A percentile compares a stretch with the other conserved stretches of the same genome.
These are phyloP conservation scores for Nakazawaea peltata DNA, from an alignment of 805 yeast species.

Conservation along the genomic window DNA sequence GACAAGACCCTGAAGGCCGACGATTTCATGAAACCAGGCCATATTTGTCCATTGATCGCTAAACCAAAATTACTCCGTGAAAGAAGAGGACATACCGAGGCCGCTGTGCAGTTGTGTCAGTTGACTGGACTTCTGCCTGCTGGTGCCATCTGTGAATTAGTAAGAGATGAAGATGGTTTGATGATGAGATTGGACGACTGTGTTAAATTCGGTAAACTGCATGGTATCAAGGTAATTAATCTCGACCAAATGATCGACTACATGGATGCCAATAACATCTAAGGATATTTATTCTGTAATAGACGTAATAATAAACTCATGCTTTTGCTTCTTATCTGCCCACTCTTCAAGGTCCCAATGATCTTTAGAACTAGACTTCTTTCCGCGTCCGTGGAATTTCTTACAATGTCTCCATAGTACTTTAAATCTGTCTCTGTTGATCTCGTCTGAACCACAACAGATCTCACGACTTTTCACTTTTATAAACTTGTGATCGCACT, in stretches of 20 bases:
- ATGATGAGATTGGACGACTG: constrained; percentile 95
- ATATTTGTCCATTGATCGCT: constrained; percentile 87
- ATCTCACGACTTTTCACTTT: neutral
- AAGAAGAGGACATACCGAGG: constrained; percentile 97
- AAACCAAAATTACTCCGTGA: constrained; percentile 70
- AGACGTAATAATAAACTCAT: neutral
- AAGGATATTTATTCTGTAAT: neutral
- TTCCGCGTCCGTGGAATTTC: constrained; percentile 5
- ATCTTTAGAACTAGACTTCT: neutral
- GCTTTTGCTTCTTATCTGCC: neutral
- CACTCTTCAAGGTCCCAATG: neutral
- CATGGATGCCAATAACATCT: constrained; percentile 22
- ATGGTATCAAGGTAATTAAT: constrained; percentile 62
- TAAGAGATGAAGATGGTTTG: constrained; percentile 84
- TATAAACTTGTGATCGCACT: constrained; percentile 2
- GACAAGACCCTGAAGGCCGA: constrained; percentile 42
- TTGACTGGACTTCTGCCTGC: constrained; percentile 78
- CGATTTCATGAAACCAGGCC: constrained; percentile 90
- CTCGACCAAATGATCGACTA: constrained; percentile 66
- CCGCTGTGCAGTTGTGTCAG: constrained; percentile 80
- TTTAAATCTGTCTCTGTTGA: constrained; percentile 1
- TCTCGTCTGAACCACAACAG: neutral
- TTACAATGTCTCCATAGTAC: constrained; percentile 9
- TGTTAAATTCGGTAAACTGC: constrained; percentile 52
- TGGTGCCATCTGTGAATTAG: constrained; percentile 90